Conservation (phyloP, 495 filamentous ascomycete species). For the Penicillium turbatum region DNA sequence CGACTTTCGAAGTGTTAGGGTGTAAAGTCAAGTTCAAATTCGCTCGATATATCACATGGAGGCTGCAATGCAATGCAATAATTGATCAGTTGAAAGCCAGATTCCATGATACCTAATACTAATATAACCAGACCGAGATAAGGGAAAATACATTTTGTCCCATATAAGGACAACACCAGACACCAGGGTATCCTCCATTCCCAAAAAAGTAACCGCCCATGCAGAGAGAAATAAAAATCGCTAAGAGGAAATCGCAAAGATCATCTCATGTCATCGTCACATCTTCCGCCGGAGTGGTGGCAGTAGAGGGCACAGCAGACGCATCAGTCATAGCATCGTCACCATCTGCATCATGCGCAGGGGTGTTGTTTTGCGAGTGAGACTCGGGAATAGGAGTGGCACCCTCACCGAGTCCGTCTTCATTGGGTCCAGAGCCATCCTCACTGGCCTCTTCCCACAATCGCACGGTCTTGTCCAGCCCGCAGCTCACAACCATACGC, state of each 20-base stretch:
- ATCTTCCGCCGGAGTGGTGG: conserved; percentile 21
- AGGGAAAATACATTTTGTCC: conserved; percentile 1
- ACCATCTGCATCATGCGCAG: conserved; percentile 12
- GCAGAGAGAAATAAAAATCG: conserved; percentile 16
- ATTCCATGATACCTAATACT: background rate
- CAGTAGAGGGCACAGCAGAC: conserved; percentile 14
- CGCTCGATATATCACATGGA: background rate
- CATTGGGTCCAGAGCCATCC: conserved; percentile 6
- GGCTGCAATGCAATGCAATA: background rate
- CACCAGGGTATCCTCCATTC: conserved; percentile 27
- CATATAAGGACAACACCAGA: conserved; percentile 16
- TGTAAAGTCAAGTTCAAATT: background rate
- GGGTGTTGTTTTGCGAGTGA: conserved; percentile 1
- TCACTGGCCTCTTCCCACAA: conserved; percentile 52
- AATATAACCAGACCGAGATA: background rate
- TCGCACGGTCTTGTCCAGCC: conserved; percentile 59
- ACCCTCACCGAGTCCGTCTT: background rate
- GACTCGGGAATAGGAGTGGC: background rate
- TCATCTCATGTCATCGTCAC: conserved; percentile 25
- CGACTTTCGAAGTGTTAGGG: too few species aligned
- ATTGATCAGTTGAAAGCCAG: background rate
- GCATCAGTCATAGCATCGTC: conserved; percentile 24
- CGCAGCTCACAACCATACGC: conserved; percentile 56
- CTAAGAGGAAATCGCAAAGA: background rate
- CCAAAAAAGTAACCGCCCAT: conserved; percentile 15